Evolutionary conservation across 495 filamentous ascomycete genomes (phyloP).

Genomic region (Penicillium canescens): DNA sequence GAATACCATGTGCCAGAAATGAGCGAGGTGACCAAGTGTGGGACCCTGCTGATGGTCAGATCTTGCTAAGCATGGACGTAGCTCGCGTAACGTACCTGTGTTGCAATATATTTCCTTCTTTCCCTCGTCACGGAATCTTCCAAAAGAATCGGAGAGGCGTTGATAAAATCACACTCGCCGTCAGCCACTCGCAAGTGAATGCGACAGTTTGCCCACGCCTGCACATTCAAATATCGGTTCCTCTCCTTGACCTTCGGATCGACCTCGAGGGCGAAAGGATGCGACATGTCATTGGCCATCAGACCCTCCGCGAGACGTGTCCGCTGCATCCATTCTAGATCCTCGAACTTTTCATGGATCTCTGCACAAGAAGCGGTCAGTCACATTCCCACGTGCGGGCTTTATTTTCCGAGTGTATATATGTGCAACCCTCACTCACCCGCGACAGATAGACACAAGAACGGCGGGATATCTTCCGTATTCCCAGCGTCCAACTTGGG

Average conservation of each 20-base stretch:
- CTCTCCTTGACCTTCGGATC: conserved; percentile 53
- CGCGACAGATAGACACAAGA: conserved; percentile 41
- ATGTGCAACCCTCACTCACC: conserved; percentile 37
- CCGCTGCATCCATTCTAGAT: conserved; percentile 49
- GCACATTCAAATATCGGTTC: conserved; percentile 84
- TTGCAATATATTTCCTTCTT: conserved; percentile 65
- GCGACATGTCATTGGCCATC: conserved; percentile 38
- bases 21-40: conserved; percentile 64
- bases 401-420: conserved; percentile 18
- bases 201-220: conserved; percentile 83
- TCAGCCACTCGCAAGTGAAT: conserved; percentile 80
- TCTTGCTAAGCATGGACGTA: conserved; percentile 1
- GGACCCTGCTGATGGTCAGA: conserved; percentile 63
- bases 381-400: conserved; percentile 20
- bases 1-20: conserved; percentile 96
- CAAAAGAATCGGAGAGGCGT: conserved; percentile 84
- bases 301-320: conserved; percentile 36
- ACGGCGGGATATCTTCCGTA: conserved; percentile 42
- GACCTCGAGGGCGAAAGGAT: conserved; percentile 53
- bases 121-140: conserved; percentile 52
- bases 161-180: conserved; percentile 88
- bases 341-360: conserved; percentile 49
- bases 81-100: conserved; percentile 50
- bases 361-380: conserved; percentile 32
- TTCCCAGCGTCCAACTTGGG: conserved; percentile 35